Evolutionary conservation across 2,329 filamentous ascomycete genomes (phyloP).

Genomic region (Colletotrichum neosansevieriae): DNA sequence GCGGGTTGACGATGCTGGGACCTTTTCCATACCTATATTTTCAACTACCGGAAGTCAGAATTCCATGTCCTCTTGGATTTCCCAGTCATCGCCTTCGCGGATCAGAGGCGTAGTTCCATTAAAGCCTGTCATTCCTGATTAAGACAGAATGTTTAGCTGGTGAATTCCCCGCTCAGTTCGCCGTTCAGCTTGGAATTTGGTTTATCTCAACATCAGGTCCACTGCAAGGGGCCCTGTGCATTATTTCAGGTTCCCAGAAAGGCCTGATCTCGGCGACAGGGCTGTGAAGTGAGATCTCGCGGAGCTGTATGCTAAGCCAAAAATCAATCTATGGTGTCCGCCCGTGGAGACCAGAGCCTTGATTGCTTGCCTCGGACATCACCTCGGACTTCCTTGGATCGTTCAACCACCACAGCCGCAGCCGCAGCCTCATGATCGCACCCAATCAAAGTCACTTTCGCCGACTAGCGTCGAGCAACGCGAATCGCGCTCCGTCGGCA

Average conservation of each 20-base stretch:
- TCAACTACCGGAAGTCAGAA: not conserved
- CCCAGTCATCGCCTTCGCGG: no score
- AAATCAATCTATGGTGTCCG: not conserved
- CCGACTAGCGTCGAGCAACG: conserved; percentile 1
- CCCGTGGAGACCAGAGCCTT: not conserved
- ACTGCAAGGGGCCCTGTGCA: no score
- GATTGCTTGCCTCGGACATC: conserved; percentile 36
- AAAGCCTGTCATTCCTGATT: not conserved
- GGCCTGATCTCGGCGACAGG: not conserved
- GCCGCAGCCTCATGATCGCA: not conserved
- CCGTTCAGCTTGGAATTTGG: not conserved
- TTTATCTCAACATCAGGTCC: no score
- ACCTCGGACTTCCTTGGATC: conserved; percentile 9
- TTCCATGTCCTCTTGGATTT: no score
- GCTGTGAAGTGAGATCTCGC: not conserved
- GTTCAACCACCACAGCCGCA: not conserved
- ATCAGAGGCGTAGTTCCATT: not conserved
- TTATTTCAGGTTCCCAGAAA: not conserved
- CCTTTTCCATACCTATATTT: not conserved
- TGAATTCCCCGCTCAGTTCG: no score
- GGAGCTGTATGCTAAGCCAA: not conserved
- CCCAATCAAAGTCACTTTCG: conserved; percentile 1
- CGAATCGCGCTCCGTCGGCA: not conserved
- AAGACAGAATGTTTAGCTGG: no score
- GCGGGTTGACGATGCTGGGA: not conserved